Evolutionary conservation across 2,329 filamentous ascomycete genomes (phyloP).

Genomic region (Fusarium sp.): DNA sequence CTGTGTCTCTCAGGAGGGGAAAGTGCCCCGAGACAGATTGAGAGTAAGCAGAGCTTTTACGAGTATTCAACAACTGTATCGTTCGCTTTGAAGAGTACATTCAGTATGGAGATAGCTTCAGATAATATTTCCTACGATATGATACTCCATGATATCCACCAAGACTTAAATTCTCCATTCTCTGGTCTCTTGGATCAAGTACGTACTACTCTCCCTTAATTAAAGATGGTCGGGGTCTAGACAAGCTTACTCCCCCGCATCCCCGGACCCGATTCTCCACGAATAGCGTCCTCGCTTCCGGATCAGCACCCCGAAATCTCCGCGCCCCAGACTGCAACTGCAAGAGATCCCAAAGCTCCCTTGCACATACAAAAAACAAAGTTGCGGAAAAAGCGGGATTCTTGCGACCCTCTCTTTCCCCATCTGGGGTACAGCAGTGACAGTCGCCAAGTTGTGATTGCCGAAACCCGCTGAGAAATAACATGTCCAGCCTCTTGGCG

Average conservation of each 20-base stretch:
- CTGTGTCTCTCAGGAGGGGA: background rate
- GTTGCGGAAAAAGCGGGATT: conserved; percentile 32
- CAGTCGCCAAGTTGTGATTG: background rate
- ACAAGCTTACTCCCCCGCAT: conserved; percentile 36
- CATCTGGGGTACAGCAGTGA: conserved; percentile 21
- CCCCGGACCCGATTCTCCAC: conserved; percentile 29
- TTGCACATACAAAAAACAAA: conserved; percentile 10
- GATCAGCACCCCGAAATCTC: conserved; percentile 29
- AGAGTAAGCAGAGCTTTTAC: background rate
- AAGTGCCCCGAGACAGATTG: background rate
- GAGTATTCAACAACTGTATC: background rate
- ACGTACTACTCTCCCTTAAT: background rate
- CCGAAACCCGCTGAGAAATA: background rate
- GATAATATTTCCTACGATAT: background rate
- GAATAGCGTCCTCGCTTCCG: conserved; percentile 23
- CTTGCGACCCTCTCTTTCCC: background rate
- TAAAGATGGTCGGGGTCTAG: background rate
- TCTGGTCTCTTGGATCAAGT: background rate
- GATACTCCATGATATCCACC: background rate
- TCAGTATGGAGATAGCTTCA: background rate
- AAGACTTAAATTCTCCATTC: background rate
- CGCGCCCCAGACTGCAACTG: conserved; percentile 1
- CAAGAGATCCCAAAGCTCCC: background rate
- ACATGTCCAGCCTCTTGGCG: background rate
- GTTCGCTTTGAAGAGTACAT: background rate